A percentile compares a stretch with the other conserved stretches of the same genome.
Evolutionary conservation across 2,329 filamentous ascomycete genomes (phyloP).

Genomic region (Monosporascus sp.): DNA sequence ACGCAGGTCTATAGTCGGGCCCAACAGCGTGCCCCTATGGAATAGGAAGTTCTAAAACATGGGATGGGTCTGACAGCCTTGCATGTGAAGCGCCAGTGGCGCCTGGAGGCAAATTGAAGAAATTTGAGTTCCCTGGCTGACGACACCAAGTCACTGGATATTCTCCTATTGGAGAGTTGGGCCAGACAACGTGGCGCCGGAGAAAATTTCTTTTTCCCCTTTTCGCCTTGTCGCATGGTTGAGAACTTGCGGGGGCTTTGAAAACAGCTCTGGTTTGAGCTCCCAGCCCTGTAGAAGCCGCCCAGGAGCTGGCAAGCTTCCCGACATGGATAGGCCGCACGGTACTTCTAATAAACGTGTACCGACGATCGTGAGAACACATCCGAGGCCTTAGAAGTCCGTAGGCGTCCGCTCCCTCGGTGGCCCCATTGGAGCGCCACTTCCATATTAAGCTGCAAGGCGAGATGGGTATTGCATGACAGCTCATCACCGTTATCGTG

Average conservation of each 20-base stretch:
- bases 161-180: background rate
- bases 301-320: background rate
- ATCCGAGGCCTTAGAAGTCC: background rate
- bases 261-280: too few species aligned
- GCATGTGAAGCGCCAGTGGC: background rate
- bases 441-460: background rate
- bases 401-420: background rate
- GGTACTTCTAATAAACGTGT: background rate
- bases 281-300: background rate
- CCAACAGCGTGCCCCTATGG: background rate
- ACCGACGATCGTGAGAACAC: background rate
- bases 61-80: background rate
- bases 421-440: background rate
- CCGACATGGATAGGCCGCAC: background rate
- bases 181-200: background rate
- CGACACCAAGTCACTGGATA: background rate
- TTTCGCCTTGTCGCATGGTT: background rate
- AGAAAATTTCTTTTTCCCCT: background rate
- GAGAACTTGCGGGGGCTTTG: background rate
- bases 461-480: background rate
- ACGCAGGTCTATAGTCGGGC: background rate
- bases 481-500: slow-evolving; percentile 6
- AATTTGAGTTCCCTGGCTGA: background rate
- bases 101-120: background rate
- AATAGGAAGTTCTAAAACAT: background rate